Evolutionary conservation across 495 filamentous ascomycete species (phyloP).

Genomic region (Hypoxylon cercidicola): DNA sequence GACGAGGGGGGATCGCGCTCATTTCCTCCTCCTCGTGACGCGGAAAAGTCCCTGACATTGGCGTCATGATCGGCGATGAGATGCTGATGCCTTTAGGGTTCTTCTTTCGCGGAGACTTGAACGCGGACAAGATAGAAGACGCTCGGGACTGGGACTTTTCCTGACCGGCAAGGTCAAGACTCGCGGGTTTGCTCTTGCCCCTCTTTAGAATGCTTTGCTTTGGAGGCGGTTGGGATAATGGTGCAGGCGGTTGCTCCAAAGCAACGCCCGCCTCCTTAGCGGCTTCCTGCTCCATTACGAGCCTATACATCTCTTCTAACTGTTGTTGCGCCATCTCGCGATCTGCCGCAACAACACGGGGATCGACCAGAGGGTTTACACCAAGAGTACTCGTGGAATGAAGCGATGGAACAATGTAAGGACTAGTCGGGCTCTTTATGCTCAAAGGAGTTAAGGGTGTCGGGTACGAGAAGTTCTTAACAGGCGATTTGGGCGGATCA

Average conservation of each 20-base stretch:
- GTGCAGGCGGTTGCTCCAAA: conserved; percentile 47
- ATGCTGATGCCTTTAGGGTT: conserved; percentile 57
- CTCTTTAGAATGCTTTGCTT: conserved; percentile 50
- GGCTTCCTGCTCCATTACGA: conserved; percentile 89
- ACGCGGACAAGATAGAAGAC: conserved; percentile 62
- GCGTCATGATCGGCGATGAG: conserved; percentile 66
- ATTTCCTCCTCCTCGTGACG: conserved; percentile 59
- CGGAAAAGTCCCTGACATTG: conserved; percentile 63
- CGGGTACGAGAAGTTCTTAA: conserved; percentile 61
- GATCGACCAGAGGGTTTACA: conserved; percentile 69
- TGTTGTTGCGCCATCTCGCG: conserved; percentile 76
- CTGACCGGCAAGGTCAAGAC: conserved; percentile 52
- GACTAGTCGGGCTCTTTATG: conserved; percentile 59
- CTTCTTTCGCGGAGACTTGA: conserved; percentile 62
- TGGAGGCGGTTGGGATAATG: conserved; percentile 41
- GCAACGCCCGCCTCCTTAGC: conserved; percentile 64
- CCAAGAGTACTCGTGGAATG: conserved; percentile 57
- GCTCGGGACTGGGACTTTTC: conserved; percentile 59
- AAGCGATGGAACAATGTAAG: conserved; percentile 59
- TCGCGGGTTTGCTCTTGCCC: conserved; percentile 57
- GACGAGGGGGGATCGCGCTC: conserved; percentile 61
- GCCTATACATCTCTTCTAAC: conserved; percentile 89
- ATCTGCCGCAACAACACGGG: conserved; percentile 76
- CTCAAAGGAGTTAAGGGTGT: conserved; percentile 56
- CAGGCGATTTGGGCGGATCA: conserved; percentile 47